Evolutionary conservation across 306 rosid genomes (phyloP), one percentile per base, ranked within the genome.

Genomic region (Cicer judaicum): DNA sequence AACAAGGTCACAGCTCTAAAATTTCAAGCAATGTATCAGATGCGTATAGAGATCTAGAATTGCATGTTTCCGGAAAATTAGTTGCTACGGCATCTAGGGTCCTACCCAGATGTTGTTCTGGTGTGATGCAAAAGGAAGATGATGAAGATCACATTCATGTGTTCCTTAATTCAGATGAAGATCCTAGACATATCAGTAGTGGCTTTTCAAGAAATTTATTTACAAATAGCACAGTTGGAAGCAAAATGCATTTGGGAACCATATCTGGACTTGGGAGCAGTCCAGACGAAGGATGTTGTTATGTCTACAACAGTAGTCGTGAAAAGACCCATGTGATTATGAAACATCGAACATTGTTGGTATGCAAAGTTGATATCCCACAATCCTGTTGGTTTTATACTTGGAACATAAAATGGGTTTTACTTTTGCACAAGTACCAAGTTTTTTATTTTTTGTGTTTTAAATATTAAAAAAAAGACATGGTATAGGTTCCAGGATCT

Each of bases 311-410:
- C 64, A 82, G 78, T 70, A 75, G 72, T 72, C 94, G 96, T 73
- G 81, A 84, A 72, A 84, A 91, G 82, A 93, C 97, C 76, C 98
- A 93, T 76, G 82, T 81, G 71, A 84, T 93, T 34, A 84, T 93
- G 97, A 93, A 93, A 80, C 97, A 93, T 81, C 84, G 98, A 78
- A 93, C 98, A 54, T 77, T 93, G 70, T 64, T 93, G 98, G 98
- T 91, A 38, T 64, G 96, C 82, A 64, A 54, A 66, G 52, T 73
- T 77, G 72, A 68, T 77, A 41, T 72, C 16, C 79, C 83, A 38
- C 43, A 47, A 65, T 61, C 64, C 63, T 44, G 18, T n/a, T 57
- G 69, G n/a, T 48, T 77, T 77, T 49, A 36, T 68, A 12, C 54
- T 48, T 61, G 70, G 54, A 66, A 19, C 19, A 36, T 52, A 49